Base-by-base conservation (phyloP, 2,329 filamentous ascomycete genomes). In the Penicillium sp. region DNA sequence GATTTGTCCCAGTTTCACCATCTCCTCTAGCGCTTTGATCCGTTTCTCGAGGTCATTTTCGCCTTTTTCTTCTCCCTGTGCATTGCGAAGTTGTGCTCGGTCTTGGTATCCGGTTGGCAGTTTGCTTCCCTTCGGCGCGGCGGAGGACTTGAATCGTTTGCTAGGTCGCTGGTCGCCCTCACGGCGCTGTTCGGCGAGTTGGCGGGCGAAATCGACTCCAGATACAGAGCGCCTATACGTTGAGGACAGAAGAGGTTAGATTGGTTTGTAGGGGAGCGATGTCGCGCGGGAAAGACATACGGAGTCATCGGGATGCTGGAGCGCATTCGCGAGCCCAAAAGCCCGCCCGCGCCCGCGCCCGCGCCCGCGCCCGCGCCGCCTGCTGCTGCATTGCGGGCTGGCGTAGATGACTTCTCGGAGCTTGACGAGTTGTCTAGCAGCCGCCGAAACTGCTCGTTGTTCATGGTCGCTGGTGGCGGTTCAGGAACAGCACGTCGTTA, bases 281-380 rank as follows among this genome's bases (percentile, higher is more conserved):
- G 10, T 41, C 13, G 16, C 9, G 35, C 25, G 8, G 35, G 5
- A 31, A 33, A 20, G 22, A 78, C 85, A 64, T 80, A 91, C 87
- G 92, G 92, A 43, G 92, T 96, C 92, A 96, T 96, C 50, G 90
- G 90, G 55, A 96, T 92, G 71, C 83, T 92, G 30, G 88, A 82
- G 60, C 85, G 84, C 73, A 88, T 85, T 64, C 88, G 83, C 51
- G 90, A 94, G 20, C 91, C 91, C 50, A 95, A 79, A 4, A 83
- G 74, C 53, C 61, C 70, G 14, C 81, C 77, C 44, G 75, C 67
- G 56, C 76, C 79, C 77, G 81, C 70, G 14, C 81, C 77, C 44
- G 75, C 67, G 56, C 76, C 79, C 77, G 81, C 64, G 71, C 67
- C 72, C 73, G 81, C 64, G 71, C 67, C 72, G 73, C 54, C 70